Conservation (phyloP, 192 early-diverging fungal species). For the Jimgerdemannia flammicorona region DNA sequence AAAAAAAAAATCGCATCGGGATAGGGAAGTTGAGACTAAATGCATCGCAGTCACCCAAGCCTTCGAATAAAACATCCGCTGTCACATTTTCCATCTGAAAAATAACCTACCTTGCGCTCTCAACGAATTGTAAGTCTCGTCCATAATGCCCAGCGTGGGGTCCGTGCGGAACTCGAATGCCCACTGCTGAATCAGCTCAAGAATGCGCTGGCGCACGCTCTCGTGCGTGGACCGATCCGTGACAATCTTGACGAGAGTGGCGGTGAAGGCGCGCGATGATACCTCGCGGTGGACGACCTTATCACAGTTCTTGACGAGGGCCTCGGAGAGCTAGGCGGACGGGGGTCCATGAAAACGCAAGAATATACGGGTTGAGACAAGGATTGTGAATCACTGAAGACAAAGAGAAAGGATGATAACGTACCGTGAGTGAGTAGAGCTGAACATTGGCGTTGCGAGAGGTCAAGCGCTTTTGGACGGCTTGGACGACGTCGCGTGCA, state of each 20-base stretch:
- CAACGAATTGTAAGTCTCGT: slow-evolving; percentile 63
- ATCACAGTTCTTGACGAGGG: slow-evolving; percentile 90
- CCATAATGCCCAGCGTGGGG: slow-evolving; percentile 75
- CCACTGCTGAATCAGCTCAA: slow-evolving; percentile 92
- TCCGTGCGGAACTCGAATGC: slow-evolving; percentile 80
- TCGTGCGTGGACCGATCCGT: slow-evolving; percentile 72
- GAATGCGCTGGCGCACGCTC: slow-evolving; percentile 72
- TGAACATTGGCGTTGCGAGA: slow-evolving; percentile 83
- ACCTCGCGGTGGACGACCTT: slow-evolving; percentile 77
- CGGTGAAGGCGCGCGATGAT: slow-evolving; percentile 81
- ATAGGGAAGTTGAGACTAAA: not conserved
- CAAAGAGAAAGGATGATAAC: slow-evolving; percentile 9
- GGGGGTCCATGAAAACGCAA: not conserved
- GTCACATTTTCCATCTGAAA: not conserved
- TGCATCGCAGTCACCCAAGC: no score
- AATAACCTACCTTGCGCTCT: slow-evolving; percentile 42
- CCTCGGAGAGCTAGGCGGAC: slow-evolving; percentile 65
- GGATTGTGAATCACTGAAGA: not conserved
- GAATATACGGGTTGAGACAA: not conserved
- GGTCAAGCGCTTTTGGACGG: slow-evolving; percentile 65
- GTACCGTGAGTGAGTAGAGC: slow-evolving; percentile 62
- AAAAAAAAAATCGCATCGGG: slow-evolving; percentile 3
- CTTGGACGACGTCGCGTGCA: slow-evolving; percentile 63
- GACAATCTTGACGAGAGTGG: slow-evolving; percentile 69
- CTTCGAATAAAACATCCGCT: not conserved